Percentiles rank a stretch among this genome's conserved stretches.
phyloP scores from a whole-genome alignment of 179 eudicot genomes.

The Vitellaria paradoxa region DNA sequence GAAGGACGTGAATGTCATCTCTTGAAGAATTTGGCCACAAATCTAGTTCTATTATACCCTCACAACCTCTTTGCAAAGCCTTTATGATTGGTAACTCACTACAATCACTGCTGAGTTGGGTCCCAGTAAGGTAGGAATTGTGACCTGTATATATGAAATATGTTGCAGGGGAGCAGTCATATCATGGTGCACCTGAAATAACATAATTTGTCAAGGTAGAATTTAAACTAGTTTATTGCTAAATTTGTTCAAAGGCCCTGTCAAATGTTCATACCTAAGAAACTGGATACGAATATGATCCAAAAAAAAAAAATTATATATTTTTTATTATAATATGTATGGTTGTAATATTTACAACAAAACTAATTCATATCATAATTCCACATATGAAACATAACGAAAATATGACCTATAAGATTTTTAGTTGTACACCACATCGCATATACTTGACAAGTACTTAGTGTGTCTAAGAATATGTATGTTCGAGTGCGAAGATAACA shows the following conservation, averaged over 20 bases:
- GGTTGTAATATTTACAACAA: too few relatives aligned
- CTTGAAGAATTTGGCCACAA: conserved; percentile 61
- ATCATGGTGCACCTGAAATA: conserved; percentile 53
- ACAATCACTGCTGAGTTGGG: conserved; percentile 55
- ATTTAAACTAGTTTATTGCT: background rate
- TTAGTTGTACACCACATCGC: too few relatives aligned
- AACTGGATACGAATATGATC: too few relatives aligned
- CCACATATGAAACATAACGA: too few relatives aligned
- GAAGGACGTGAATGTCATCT: conserved; percentile 56
- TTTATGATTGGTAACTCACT: conserved; percentile 49
- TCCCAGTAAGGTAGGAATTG: conserved; percentile 66
- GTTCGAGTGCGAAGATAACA: too few relatives aligned
- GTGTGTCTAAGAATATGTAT: too few relatives aligned
- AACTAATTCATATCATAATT: too few relatives aligned
- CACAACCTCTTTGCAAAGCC: conserved; percentile 48
- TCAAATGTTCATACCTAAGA: background rate
- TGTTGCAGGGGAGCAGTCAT: conserved; percentile 57
- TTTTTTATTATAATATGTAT: too few relatives aligned
- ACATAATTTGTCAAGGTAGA: background rate
- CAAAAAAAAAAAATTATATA: too few relatives aligned
- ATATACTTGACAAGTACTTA: too few relatives aligned
- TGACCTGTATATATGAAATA: conserved; percentile 65
- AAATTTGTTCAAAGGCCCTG: background rate
- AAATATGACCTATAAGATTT: too few relatives aligned
- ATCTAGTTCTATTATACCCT: conserved; percentile 62